A percentile compares a stretch with the other conserved stretches of the same genome.
phyloP scores from a whole-genome alignment of 352 stramenopile genomes.

The Globisporangium nodosum region DNA sequence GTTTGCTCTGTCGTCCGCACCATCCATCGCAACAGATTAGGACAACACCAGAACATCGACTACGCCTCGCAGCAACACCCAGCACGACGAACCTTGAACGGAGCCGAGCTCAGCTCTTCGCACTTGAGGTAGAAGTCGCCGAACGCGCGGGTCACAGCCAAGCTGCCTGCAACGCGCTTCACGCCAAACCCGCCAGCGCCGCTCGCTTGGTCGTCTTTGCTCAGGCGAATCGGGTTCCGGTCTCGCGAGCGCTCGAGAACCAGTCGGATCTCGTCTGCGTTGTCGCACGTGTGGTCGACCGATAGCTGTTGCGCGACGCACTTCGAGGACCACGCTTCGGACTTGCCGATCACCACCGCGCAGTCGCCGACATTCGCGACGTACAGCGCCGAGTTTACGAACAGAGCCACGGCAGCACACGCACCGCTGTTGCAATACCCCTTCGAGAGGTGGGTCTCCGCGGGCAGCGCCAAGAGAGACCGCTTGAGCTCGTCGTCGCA shows the following conservation, averaged over 20 bases:
- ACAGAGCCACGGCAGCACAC: conserved; percentile 55
- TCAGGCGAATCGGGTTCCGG: conserved; percentile 84
- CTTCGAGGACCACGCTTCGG: conserved; percentile 28
- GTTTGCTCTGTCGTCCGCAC: conserved; percentile 42
- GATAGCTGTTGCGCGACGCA: conserved; percentile 32
- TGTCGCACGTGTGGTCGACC: conserved; percentile 56
- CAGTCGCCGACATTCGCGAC: conserved; percentile 91
- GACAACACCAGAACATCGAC: not conserved
- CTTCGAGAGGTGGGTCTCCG: conserved; percentile 41
- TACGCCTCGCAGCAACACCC: conserved; percentile 8
- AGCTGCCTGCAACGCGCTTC: conserved; percentile 87
- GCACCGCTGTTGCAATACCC: conserved; percentile 69
- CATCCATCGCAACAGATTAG: no score
- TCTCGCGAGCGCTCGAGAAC: conserved; percentile 64
- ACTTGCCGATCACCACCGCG: conserved; percentile 77
- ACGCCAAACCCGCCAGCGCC: conserved; percentile 69
- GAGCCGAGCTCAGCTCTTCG: conserved; percentile 85
- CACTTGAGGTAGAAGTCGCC: conserved; percentile 94
- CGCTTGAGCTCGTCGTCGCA: conserved; percentile 59
- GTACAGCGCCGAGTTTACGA: conserved; percentile 66
- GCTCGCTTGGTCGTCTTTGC: conserved; percentile 86
- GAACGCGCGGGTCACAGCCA: conserved; percentile 90
- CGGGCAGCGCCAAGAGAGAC: conserved; percentile 36
- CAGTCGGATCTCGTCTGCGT: conserved; percentile 40
- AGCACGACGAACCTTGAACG: conserved; percentile 82